Evolutionary conservation across 1,284 basidiomycete genomes (phyloP).

Genomic region (Cutaneotrichosporon curvatum): DNA sequence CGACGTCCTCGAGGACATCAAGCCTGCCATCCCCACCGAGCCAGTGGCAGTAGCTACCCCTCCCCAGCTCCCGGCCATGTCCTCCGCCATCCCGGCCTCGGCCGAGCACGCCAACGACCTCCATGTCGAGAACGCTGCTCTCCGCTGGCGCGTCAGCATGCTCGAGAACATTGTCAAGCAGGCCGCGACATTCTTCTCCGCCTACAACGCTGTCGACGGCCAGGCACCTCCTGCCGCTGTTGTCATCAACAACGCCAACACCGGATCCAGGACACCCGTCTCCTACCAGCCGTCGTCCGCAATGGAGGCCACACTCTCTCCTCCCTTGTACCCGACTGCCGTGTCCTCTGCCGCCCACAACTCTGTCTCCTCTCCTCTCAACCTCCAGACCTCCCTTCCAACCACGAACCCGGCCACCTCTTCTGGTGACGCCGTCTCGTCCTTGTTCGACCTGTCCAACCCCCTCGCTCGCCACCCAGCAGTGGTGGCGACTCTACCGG

Average conservation of each 20-base stretch:
- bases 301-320: constrained; percentile 29
- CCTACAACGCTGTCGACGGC: constrained; percentile 11
- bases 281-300: constrained; percentile 10
- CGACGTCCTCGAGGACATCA: constrained; percentile 29
- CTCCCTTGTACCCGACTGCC: constrained; percentile 20
- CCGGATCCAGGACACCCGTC: too few species aligned
- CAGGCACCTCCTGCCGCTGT: constrained; percentile 1
- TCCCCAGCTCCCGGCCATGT: constrained; percentile 1
- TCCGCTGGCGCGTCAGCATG: constrained; percentile 31
- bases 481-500: constrained; percentile 39
- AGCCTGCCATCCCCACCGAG: constrained; percentile 17
- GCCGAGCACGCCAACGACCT: constrained; percentile 10
- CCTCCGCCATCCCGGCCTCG: neutral
- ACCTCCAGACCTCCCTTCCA: constrained; percentile 15
- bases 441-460: constrained; percentile 21
- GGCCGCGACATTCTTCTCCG: constrained; percentile 31
- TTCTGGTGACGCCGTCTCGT: constrained; percentile 14
- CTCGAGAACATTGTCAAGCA: constrained; percentile 43
- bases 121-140: constrained; percentile 28
- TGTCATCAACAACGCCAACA: too few species aligned
- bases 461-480: constrained; percentile 44
- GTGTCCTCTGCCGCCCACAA: neutral
- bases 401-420: constrained; percentile 2
- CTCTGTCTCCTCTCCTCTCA: constrained; percentile 15
- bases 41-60: constrained; percentile 3